Conservation (phyloP, 208 protist genomes). For the Trypanosoma theileri region DNA sequence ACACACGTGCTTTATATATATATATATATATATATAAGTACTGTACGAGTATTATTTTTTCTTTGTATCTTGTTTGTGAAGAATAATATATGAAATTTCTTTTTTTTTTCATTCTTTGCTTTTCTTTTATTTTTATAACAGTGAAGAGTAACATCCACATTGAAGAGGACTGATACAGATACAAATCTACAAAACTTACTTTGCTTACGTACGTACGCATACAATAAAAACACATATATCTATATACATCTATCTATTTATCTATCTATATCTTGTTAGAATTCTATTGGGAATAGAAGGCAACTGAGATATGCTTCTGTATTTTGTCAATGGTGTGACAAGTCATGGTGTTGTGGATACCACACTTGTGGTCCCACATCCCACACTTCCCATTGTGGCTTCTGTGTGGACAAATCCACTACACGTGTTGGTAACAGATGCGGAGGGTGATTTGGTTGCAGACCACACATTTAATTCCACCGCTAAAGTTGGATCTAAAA, state of each 20-base stretch:
- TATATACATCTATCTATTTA: not conserved
- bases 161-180: too few species aligned
- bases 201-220: not conserved
- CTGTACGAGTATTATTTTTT: too few species aligned
- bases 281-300: not conserved
- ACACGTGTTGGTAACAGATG: constrained; percentile 74
- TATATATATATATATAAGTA: too few species aligned
- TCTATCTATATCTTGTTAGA: not conserved
- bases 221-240: too few species aligned
- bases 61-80: too few species aligned
- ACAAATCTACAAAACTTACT: not conserved
- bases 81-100: too few species aligned
- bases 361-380: constrained; percentile 57
- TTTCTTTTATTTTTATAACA: too few species aligned
- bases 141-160: too few species aligned
- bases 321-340: constrained; percentile 61
- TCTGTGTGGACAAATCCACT: constrained; percentile 61
- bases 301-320: constrained; percentile 53
- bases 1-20: too few species aligned
- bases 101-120: too few species aligned
- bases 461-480: constrained; percentile 36
- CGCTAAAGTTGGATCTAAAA: constrained; percentile 17
- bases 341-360: constrained; percentile 62
- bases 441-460: constrained; percentile 76
- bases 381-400: constrained; percentile 60